Percentiles rank a stretch among this genome's conserved stretches.
phyloP scores from a whole-genome alignment of 2,329 filamentous ascomycete genomes.

The Lasiodiplodia gonubiensis region DNA sequence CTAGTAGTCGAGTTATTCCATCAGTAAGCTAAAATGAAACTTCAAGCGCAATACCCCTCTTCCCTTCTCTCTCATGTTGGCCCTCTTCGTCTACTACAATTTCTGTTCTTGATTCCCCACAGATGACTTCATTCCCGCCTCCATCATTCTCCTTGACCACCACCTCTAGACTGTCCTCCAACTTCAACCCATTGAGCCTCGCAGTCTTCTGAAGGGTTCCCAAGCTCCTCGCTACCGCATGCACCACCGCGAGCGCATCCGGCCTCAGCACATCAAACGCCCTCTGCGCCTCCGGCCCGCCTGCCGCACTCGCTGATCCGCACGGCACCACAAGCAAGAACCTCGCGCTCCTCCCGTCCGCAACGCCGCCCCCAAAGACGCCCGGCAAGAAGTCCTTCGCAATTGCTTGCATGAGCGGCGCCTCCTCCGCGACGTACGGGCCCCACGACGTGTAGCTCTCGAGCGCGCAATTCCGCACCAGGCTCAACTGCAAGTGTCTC shows the following conservation, averaged over 20 bases:
- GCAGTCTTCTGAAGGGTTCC: constrained; percentile 24
- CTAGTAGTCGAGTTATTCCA: background rate
- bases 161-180: constrained; percentile 16
- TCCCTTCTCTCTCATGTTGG: background rate
- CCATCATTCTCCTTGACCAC: background rate
- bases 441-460: constrained; percentile 28
- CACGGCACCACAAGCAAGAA: constrained; percentile 24
- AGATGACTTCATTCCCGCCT: background rate
- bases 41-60: background rate
- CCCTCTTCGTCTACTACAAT: constrained; percentile 3
- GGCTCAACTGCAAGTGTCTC: constrained; percentile 22
- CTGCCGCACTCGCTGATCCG: background rate
- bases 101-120: constrained; percentile 1
- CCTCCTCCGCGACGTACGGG: constrained; percentile 13
- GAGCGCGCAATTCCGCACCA: constrained; percentile 28
- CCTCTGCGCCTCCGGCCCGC: constrained; percentile 5
- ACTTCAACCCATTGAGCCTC: constrained; percentile 16
- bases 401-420: constrained; percentile 24
- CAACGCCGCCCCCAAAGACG: background rate
- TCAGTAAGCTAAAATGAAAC: background rate
- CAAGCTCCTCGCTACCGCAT: constrained; percentile 26
- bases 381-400: background rate
- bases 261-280: constrained; percentile 26
- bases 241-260: constrained; percentile 24
- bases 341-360: background rate